Evolutionary conservation across 1,139 yeast species (phyloP).

Genomic region (Spathaspora sp.): DNA sequence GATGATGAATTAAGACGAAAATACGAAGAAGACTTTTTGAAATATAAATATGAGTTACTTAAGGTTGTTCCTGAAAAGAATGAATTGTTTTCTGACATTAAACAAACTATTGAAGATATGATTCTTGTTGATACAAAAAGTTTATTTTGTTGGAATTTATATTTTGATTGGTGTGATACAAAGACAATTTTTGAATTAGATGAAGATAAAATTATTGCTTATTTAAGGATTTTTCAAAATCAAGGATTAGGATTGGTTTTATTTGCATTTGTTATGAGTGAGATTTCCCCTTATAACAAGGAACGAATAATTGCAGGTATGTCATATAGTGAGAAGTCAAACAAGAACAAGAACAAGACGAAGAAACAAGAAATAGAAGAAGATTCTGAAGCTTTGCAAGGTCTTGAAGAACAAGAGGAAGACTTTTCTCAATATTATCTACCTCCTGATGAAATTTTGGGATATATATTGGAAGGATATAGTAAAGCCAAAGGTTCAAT

Average conservation of each 20-base stretch:
- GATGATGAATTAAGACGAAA: slow-evolving; percentile 62
- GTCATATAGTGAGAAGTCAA: slow-evolving; percentile 1
- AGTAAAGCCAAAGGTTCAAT: slow-evolving; percentile 48
- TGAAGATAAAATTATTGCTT: slow-evolving; percentile 44
- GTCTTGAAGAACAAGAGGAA: slow-evolving; percentile 18
- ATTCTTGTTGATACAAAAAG: slow-evolving; percentile 63
- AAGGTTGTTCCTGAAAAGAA: slow-evolving; percentile 41
- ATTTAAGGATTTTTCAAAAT: slow-evolving; percentile 55
- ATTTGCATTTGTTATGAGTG: slow-evolving; percentile 62
- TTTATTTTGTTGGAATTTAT: slow-evolving; percentile 69
- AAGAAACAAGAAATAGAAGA: slow-evolving; percentile 8
- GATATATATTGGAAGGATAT: slow-evolving; percentile 55
- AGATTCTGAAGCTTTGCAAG: slow-evolving; percentile 21
- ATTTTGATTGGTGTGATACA: slow-evolving; percentile 76
- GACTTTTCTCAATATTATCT: slow-evolving; percentile 17
- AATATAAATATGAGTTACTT: slow-evolving; percentile 56
- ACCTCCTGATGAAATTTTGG: slow-evolving; percentile 54
- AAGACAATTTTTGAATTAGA: slow-evolving; percentile 50
- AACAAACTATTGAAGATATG: slow-evolving; percentile 68
- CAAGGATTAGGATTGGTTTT: slow-evolving; percentile 66
- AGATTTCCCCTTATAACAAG: slow-evolving; percentile 58
- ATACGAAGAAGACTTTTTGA: slow-evolving; percentile 59
- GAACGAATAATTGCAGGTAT: slow-evolving; percentile 19
- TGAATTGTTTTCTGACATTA: slow-evolving; percentile 40
- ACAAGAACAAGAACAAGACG: too few species aligned